Base-by-base conservation (phyloP, 73 alveolate species). In the Effrenium voratum region DNA sequence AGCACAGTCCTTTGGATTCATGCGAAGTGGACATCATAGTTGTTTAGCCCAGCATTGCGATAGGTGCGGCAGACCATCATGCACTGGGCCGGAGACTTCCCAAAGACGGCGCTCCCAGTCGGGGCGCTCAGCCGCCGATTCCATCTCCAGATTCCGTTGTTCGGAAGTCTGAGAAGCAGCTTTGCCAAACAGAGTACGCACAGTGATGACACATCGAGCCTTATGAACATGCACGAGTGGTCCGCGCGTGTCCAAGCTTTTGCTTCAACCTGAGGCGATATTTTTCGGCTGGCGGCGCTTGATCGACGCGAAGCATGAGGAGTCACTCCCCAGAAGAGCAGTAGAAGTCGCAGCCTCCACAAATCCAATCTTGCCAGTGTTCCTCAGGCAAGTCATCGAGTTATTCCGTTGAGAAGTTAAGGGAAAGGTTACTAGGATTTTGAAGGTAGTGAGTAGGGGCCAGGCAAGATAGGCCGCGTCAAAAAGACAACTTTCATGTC, bases 1-100 rank as follows among this genome's bases (percentile, higher is more conserved):
- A n/a, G n/a, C n/a, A n/a, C n/a, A n/a, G n/a, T n/a, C n/a, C n/a
- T n/a, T n/a, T n/a, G n/a, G n/a, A n/a, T n/a, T n/a, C n/a, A n/a
- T n/a, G n/a, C n/a, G n/a, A n/a, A n/a, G n/a, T n/a, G n/a, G n/a
- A n/a, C n/a, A n/a, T n/a, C n/a, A n/a, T n/a, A n/a, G n/a, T n/a
- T n/a, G n/a, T n/a, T n/a, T n/a, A n/a, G n/a, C n/a, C n/a, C n/a
- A n/a, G n/a, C n/a, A n/a, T n/a, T 52, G 26, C 19, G 30, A 38
- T 86, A 88, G 96, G 96, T 88, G 50, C 80, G 44, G 55, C 73
- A 88, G 96, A 88, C 96, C 30, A 72, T 88, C 34, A 88, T 88
- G 57, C 79, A 63, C 46, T 88, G 96, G 96, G 82, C 82, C 40
- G 70, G 96, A 72, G 86, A 88, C 57, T 88, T 88, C 52, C 81